phyloP scores from a whole-genome alignment of 139 green algal species.

The Yamagishiella unicocca region DNA sequence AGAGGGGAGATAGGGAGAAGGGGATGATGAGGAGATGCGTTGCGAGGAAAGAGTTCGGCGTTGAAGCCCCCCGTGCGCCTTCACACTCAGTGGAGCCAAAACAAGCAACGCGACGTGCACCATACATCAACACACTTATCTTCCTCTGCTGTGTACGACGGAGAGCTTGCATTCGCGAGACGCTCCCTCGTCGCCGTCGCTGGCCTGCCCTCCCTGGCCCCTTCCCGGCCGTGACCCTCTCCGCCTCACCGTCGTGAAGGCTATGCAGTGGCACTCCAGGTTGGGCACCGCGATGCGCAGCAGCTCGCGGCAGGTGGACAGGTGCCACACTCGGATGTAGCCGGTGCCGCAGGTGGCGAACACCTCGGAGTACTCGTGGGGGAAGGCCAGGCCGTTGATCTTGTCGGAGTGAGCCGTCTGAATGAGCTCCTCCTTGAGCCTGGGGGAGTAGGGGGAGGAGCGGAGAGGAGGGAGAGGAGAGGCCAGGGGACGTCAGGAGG shows the following conservation, averaged over 20 bases:
- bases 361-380: slow-evolving; percentile 73
- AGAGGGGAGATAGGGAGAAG: background rate
- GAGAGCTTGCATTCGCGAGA: background rate
- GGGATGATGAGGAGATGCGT: background rate
- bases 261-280: slow-evolving; percentile 84
- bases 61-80: no score
- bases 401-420: slow-evolving; percentile 78
- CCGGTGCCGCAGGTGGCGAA: slow-evolving; percentile 80
- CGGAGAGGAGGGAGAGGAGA: background rate
- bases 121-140: no score
- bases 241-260: slow-evolving; percentile 69
- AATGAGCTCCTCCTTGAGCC: slow-evolving; percentile 75
- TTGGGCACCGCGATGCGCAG: slow-evolving; percentile 85
- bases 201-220: background rate
- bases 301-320: slow-evolving; percentile 81
- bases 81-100: no score
- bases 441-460: slow-evolving; percentile 38
- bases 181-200: background rate
- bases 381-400: slow-evolving; percentile 86
- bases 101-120: no score
- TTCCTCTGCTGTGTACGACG: no score
- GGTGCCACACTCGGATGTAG: slow-evolving; percentile 88
- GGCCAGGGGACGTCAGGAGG: no score
- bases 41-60: no score
- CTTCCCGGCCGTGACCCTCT: background rate